Conservation (phyloP, 352 stramenopile species). For the Phytophthora podocarpi region DNA sequence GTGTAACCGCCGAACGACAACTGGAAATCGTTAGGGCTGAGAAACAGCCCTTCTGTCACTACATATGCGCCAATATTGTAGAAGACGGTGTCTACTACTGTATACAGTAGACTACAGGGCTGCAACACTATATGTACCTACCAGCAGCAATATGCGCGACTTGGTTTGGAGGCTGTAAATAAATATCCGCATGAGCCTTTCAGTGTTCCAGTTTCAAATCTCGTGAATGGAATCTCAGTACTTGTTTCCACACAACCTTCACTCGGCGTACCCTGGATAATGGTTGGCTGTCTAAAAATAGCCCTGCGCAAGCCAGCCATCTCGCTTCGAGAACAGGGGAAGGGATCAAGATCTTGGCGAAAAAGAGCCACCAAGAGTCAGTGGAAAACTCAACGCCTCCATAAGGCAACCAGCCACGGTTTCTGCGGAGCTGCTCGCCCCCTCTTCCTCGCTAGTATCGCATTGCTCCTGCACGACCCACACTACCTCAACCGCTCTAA, state of each 20-base stretch:
- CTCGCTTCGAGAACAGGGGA: constrained; percentile 40
- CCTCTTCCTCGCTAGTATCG: constrained; percentile 1
- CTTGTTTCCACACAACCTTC: constrained; percentile 1
- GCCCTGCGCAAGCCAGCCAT: constrained; percentile 34
- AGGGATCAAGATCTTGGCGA: constrained; percentile 38
- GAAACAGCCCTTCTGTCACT: too few species aligned
- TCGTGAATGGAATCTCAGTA: background rate
- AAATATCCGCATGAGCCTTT: too few species aligned
- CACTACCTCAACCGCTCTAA: background rate
- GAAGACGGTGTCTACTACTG: too few species aligned
- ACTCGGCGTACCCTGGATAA: background rate
- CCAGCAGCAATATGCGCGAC: background rate
- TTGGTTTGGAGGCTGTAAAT: too few species aligned
- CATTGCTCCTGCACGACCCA: constrained; percentile 6
- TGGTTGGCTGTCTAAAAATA: constrained; percentile 32
- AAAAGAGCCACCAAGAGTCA: constrained; percentile 42
- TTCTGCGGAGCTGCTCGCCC: constrained; percentile 8
- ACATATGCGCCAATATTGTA: too few species aligned
- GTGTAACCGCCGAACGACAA: too few species aligned
- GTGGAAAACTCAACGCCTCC: constrained; percentile 23
- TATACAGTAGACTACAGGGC: too few species aligned
- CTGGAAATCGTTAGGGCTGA: too few species aligned
- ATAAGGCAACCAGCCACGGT: constrained; percentile 14
- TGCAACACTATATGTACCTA: background rate
- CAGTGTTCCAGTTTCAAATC: background rate